Percentiles rank a stretch among this genome's conserved stretches.
Conservation (phyloP, 2,329 filamentous ascomycete species). For the Lecanosticta acicola region DNA sequence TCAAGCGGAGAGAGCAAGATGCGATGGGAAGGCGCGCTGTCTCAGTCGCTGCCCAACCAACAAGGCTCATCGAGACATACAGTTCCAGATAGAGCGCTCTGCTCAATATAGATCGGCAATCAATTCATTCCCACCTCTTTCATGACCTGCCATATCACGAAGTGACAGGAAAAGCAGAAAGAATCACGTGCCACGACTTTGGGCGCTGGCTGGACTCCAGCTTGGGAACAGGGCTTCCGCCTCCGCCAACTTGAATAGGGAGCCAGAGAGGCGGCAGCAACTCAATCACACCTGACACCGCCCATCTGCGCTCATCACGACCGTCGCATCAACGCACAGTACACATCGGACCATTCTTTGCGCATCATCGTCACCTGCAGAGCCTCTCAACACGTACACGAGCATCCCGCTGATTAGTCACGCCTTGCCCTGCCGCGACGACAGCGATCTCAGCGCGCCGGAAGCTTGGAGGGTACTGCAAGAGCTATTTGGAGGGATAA, state of each 20-base stretch:
- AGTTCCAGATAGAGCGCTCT: background rate
- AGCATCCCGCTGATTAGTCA: slow-evolving; percentile 15
- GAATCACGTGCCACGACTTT: slow-evolving; percentile 7
- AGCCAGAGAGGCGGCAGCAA: background rate
- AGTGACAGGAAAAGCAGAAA: background rate
- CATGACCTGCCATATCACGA: background rate
- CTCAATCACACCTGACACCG: background rate
- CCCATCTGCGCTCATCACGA: slow-evolving; percentile 10
- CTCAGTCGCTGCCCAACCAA: background rate
- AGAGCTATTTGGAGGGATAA: slow-evolving; percentile 2
- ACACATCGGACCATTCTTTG: slow-evolving; percentile 15
- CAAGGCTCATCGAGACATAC: background rate
- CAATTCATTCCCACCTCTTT: background rate
- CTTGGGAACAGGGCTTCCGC: background rate
- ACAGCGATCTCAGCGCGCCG: slow-evolving; percentile 12
- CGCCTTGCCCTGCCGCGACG: slow-evolving; percentile 8
- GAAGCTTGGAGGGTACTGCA: slow-evolving; percentile 1
- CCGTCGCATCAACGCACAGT: slow-evolving; percentile 14
- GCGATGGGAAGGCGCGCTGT: background rate
- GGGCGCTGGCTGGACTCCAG: background rate
- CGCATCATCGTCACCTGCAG: slow-evolving; percentile 3
- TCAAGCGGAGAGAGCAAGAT: background rate
- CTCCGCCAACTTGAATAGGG: background rate
- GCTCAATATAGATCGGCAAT: no score
- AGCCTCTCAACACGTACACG: slow-evolving; percentile 5